Evolutionary conservation across 306 rosid genomes (phyloP), one percentile per base, ranked within the genome.

Genomic region (Citrullus amarus): DNA sequence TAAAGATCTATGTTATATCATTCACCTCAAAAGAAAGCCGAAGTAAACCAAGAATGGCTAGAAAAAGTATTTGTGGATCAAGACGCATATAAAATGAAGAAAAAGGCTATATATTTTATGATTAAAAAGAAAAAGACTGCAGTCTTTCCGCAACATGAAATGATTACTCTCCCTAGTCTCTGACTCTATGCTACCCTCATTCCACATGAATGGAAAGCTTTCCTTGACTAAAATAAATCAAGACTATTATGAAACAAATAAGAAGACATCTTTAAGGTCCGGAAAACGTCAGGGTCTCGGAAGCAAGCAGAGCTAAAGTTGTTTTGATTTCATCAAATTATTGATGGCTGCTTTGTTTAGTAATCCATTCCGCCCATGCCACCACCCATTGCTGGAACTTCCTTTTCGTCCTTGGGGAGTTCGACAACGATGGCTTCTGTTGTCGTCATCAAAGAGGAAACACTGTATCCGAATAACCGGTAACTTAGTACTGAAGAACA

Each of bases 391-490:
- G 88, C 82, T 15, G 96, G 77, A 75, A 46, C 83, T 11, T 91
- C 95, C 60, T 87, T 90, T 32, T 92, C 97, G 2, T 92, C 93
- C 81, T 85, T 88, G 17, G 97, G 97, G 70, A 90, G 90, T 82
- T 95, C 98, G 11, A 85, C 80, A 51, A 95, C 96, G 14, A 95
- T 41, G 69, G 97, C 98, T 78, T 95, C 98, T 1, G 98, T 95
- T n/a, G 98, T 95, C 18, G 97, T 89, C 97, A 95, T 89, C 85
- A 95, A 84, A 56, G 98, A 95, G 18, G 98, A 92, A 71, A 95
- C 96, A 68, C 98, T 95, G 89, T 88, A 89, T 9, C 13, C 30
- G 28, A 51, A 73, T 51, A 73, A 17, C 30, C 9, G 9, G 9
- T 1, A 9, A 17, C 39, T 43, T 73, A 76, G 82, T 30, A 17